Evolutionary conservation across 805 yeast genomes (phyloP).

Genomic region (Tetrapisispora phaffii): DNA sequence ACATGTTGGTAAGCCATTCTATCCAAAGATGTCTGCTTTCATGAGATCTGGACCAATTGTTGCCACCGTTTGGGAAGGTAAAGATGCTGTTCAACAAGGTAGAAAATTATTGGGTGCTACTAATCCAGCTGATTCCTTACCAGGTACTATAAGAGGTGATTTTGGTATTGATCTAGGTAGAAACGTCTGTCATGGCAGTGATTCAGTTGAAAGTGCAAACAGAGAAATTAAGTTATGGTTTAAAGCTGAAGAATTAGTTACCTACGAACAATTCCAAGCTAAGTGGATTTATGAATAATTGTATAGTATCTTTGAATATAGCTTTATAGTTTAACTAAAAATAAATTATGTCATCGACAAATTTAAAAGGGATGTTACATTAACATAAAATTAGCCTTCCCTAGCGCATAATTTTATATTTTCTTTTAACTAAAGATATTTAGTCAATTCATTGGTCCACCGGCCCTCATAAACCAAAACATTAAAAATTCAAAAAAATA

Average conservation of each 20-base stretch:
- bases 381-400: too few species aligned
- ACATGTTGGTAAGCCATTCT: constrained; percentile 92
- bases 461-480: too few species aligned
- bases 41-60: constrained; percentile 98
- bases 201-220: constrained; percentile 94
- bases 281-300: constrained; percentile 90
- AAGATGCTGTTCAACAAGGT: constrained; percentile 98
- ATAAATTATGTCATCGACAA: too few species aligned
- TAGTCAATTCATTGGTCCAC: too few species aligned
- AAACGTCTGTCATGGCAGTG: constrained; percentile 98
- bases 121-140: constrained; percentile 93
- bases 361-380: too few species aligned
- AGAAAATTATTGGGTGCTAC: constrained; percentile 97
- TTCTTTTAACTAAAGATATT: too few species aligned
- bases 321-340: too few species aligned
- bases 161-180: constrained; percentile 98
- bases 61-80: constrained; percentile 99
- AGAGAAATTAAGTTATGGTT: constrained; percentile 96
- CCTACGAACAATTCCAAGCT: constrained; percentile 77
- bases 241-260: constrained; percentile 91
- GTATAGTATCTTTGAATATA: too few species aligned
- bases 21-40: constrained; percentile 92
- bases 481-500: too few species aligned
- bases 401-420: too few species aligned
- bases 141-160: constrained; percentile 99